Percentiles rank a stretch among this genome's conserved stretches.
phyloP scores from a whole-genome alignment of 345 rosid genomes.

The Crucihimalaya himalaica region DNA sequence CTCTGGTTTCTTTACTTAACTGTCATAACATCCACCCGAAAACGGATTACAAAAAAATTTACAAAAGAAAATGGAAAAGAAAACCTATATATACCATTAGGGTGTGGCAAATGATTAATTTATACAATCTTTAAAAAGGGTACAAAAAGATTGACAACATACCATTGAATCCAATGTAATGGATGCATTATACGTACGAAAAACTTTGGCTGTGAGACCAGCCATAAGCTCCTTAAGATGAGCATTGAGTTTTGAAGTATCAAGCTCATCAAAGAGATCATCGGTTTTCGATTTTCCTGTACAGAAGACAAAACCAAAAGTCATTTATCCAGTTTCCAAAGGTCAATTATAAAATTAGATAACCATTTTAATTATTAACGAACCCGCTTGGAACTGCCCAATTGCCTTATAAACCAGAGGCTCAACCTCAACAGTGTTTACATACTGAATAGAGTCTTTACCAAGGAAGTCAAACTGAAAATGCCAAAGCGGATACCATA shows the following conservation, averaged over 20 bases:
- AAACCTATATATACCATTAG: not conserved
- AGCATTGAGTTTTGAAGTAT: conserved; percentile 89
- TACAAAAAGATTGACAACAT: conserved; percentile 27
- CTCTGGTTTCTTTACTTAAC: conserved; percentile 81
- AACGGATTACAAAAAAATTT: not conserved
- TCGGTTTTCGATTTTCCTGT: conserved; percentile 71
- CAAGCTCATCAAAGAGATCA: conserved; percentile 89
- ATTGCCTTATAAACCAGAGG: conserved; percentile 91
- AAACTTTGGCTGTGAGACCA: conserved; percentile 98
- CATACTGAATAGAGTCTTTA: conserved; percentile 97
- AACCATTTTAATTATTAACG: not conserved
- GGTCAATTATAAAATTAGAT: conserved; percentile 2
- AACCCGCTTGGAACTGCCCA: conserved; percentile 79
- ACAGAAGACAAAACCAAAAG: conserved; percentile 15
- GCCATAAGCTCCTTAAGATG: conserved; percentile 99
- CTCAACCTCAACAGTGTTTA: conserved; percentile 93
- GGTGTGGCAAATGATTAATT: not conserved
- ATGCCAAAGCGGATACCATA: conserved; percentile 23
- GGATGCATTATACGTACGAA: conserved; percentile 98
- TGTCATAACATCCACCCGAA: conserved; percentile 45
- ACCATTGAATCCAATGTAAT: conserved; percentile 93
- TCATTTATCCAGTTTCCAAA: conserved; percentile 14
- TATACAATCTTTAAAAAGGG: not conserved
- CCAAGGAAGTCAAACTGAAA: conserved; percentile 98
- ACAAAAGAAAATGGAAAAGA: not conserved